Percentiles rank a stretch among this genome's conserved stretches.
Conservation (phyloP, 345 rosid genomes). For the Rhizophora mangle region DNA sequence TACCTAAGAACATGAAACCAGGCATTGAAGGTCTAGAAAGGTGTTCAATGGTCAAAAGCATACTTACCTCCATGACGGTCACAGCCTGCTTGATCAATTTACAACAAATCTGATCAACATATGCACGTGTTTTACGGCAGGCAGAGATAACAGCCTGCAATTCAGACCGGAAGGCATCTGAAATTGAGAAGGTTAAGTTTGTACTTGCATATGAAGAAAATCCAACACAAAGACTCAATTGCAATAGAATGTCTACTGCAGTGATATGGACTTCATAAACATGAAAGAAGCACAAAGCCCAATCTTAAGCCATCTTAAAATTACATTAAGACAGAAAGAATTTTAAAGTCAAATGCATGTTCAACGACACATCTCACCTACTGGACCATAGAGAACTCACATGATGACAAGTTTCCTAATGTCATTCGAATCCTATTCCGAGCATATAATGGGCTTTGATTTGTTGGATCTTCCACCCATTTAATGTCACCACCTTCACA, state of each 20-base stretch:
- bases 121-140: conserved; percentile 64
- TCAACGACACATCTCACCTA: neutral
- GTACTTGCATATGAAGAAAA: conserved; percentile 2
- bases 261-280: neutral
- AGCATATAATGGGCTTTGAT: conserved; percentile 61
- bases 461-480: conserved; percentile 95
- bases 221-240: neutral
- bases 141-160: conserved; percentile 59
- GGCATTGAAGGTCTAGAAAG: conserved; percentile 1
- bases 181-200: conserved; percentile 16
- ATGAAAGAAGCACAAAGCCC: conserved; percentile 2
- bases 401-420: conserved; percentile 50
- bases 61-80: conserved; percentile 58
- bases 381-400: conserved; percentile 37
- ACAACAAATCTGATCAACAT: conserved; percentile 53
- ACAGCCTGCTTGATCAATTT: conserved; percentile 52
- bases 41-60: conserved; percentile 6
- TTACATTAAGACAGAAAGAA: neutral
- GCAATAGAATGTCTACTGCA: conserved; percentile 1
- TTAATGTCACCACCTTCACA: conserved; percentile 47
- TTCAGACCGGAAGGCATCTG: conserved; percentile 65
- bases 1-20: neutral
- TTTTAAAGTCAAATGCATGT: neutral
- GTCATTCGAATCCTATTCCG: conserved; percentile 82
- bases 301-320: conserved; percentile 6